Percentiles rank a stretch among this genome's conserved stretches.
These are phyloP conservation scores for Sungouiozyma intestinalis DNA, from an alignment of 805 yeast species.

Conservation along the genomic window DNA sequence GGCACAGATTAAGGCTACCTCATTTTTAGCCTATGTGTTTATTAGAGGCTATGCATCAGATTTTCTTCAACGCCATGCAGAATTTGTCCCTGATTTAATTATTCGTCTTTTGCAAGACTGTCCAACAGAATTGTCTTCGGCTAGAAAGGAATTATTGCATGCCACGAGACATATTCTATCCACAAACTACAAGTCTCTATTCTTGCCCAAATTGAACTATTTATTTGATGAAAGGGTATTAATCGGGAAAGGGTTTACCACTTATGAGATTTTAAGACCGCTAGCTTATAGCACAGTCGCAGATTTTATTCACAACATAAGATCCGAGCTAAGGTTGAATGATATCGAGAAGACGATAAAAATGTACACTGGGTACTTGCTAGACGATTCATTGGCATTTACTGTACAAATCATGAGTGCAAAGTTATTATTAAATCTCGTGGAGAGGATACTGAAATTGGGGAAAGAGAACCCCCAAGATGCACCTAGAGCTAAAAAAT, in stretches of 20 bases:
- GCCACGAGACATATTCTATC: conserved; percentile 92
- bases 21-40: conserved; percentile 85
- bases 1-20: conserved; percentile 93
- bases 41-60: conserved; percentile 73
- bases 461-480: conserved; percentile 52
- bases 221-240: conserved; percentile 79
- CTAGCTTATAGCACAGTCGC: conserved; percentile 93
- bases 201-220: conserved; percentile 75
- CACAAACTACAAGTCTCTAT: conserved; percentile 73
- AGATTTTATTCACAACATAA: conserved; percentile 85
- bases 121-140: conserved; percentile 84
- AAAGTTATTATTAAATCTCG: conserved; percentile 72
- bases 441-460: conserved; percentile 75
- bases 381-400: conserved; percentile 71
- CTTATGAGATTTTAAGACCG: conserved; percentile 82
- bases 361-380: conserved; percentile 68
- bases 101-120: conserved; percentile 85
- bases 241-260: conserved; percentile 87
- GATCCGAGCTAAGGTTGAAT: conserved; percentile 67
- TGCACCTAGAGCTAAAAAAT: conserved; percentile 52
- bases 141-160: conserved; percentile 84
- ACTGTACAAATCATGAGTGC: conserved; percentile 97
- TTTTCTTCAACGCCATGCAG: conserved; percentile 43
- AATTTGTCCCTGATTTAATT: conserved; percentile 75
- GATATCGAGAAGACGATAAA: conserved; percentile 83